phyloP scores from a whole-genome alignment of 805 yeast species.

The Lachancea fermentati region DNA sequence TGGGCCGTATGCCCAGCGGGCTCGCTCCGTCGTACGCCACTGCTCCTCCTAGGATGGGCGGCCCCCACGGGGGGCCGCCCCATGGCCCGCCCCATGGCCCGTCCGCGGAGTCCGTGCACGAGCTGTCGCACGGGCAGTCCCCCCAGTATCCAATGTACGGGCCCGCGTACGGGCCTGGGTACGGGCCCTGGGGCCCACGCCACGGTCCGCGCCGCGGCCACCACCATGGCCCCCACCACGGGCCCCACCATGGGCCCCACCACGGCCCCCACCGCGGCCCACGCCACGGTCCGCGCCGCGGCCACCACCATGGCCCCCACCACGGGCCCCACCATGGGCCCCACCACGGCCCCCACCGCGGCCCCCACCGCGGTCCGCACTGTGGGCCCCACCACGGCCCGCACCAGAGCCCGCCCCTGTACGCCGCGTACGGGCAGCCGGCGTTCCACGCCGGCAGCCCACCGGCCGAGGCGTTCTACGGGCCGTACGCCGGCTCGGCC shows the following conservation, averaged over 20 bases:
- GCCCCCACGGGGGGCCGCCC: constrained; percentile 2
- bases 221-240: constrained; percentile 2
- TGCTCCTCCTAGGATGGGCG: background rate
- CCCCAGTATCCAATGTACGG: too few relatives aligned
- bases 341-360: constrained; percentile 4
- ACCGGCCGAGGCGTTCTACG: too few relatives aligned
- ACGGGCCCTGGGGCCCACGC: constrained; percentile 3
- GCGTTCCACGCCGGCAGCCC: too few relatives aligned
- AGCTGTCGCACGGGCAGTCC: too few relatives aligned
- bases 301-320: background rate
- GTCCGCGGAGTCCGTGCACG: too few relatives aligned
- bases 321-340: constrained; percentile 3
- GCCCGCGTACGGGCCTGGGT: too few relatives aligned
- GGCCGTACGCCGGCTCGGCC: too few relatives aligned
- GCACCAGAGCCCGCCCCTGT: constrained; percentile 5
- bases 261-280: constrained; percentile 4
- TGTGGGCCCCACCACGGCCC: background rate
- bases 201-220: constrained; percentile 2
- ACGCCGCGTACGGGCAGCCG: too few relatives aligned
- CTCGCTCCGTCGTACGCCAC: too few relatives aligned
- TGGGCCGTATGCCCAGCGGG: too few relatives aligned
- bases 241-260: constrained; percentile 2
- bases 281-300: constrained; percentile 3
- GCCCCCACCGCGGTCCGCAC: constrained; percentile 3
- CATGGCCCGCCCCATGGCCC: background rate